phyloP scores from a whole-genome alignment of 1,139 yeast species.

The Pichia inconspicua region DNA sequence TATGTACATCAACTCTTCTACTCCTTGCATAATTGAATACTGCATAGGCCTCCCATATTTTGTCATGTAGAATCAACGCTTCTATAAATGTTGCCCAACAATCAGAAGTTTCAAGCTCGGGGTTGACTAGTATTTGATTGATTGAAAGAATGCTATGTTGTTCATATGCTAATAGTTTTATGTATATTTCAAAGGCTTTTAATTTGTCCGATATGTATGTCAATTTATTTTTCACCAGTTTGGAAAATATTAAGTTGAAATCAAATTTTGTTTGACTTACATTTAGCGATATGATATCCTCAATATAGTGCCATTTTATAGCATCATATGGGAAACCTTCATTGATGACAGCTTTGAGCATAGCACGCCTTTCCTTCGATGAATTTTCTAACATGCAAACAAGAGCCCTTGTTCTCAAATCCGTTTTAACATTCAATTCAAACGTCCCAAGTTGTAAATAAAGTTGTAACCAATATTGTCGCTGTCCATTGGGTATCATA shows the following conservation, averaged over 20 bases:
- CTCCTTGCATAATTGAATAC: constrained; percentile 1
- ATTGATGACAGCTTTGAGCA: constrained; percentile 4
- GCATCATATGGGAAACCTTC: constrained; percentile 5
- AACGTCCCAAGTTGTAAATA: constrained; percentile 3
- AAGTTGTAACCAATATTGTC: constrained; percentile 2
- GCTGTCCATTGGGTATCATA: neutral
- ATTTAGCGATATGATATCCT: constrained; percentile 4
- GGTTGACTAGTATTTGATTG: neutral
- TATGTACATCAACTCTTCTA: neutral
- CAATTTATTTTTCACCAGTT: neutral
- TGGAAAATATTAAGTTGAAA: neutral
- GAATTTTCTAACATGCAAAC: neutral
- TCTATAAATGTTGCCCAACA: constrained; percentile 2
- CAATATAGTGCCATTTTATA: constrained; percentile 3
- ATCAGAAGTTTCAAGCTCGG: neutral
- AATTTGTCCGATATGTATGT: neutral
- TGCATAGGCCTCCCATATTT: constrained; percentile 5
- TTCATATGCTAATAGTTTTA: neutral
- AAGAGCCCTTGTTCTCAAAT: constrained; percentile 5
- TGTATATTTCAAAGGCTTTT: neutral
- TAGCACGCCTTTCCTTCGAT: constrained; percentile 3
- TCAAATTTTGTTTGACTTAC: neutral
- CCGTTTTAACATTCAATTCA: constrained; percentile 8
- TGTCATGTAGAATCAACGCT: neutral
- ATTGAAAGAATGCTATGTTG: neutral